Percentiles rank a stretch among this genome's conserved stretches.
Evolutionary conservation across 1,139 yeast species (phyloP).

Genomic region (Yamadazyma diospyri): DNA sequence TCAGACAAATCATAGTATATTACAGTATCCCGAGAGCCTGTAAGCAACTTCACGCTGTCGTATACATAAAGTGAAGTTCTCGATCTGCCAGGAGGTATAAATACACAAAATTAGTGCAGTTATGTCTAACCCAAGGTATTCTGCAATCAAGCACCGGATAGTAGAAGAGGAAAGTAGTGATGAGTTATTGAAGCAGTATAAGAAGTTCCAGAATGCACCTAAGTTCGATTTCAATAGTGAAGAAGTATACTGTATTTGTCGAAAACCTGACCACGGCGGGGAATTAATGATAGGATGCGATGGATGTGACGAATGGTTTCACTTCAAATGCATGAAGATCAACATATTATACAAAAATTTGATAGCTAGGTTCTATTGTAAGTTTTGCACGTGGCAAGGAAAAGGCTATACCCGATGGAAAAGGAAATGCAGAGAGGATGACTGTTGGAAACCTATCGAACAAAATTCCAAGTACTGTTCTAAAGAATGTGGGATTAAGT

Average conservation of each 20-base stretch:
- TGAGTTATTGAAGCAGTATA: slow-evolving; percentile 44
- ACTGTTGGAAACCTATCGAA: slow-evolving; percentile 59
- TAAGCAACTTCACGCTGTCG: no score
- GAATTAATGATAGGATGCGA: slow-evolving; percentile 91
- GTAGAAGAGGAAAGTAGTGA: slow-evolving; percentile 25
- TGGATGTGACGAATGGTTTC: slow-evolving; percentile 95
- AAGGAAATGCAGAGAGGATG: slow-evolving; percentile 63
- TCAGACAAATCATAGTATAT: no score
- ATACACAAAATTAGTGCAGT: no score
- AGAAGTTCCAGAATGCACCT: slow-evolving; percentile 40
- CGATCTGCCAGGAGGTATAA: no score
- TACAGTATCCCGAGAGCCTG: no score
- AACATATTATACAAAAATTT: slow-evolving; percentile 51
- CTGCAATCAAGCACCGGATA: slow-evolving; percentile 8
- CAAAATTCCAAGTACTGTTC: slow-evolving; percentile 67
- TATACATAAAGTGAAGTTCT: no score
- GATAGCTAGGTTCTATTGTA: slow-evolving; percentile 69
- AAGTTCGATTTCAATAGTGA: slow-evolving; percentile 49
- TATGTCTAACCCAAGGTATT: slow-evolving; percentile 6
- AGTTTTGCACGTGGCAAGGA: slow-evolving; percentile 59
- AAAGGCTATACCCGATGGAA: slow-evolving; percentile 58
- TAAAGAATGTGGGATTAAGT: slow-evolving; percentile 65
- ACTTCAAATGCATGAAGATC: slow-evolving; percentile 72
- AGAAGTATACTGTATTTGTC: slow-evolving; percentile 75
- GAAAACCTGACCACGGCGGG: slow-evolving; percentile 72